Percentiles rank a stretch among this genome's conserved stretches.
phyloP scores from a whole-genome alignment of 2,329 filamentous ascomycete species.

The Clarireedia homoeocarpa region DNA sequence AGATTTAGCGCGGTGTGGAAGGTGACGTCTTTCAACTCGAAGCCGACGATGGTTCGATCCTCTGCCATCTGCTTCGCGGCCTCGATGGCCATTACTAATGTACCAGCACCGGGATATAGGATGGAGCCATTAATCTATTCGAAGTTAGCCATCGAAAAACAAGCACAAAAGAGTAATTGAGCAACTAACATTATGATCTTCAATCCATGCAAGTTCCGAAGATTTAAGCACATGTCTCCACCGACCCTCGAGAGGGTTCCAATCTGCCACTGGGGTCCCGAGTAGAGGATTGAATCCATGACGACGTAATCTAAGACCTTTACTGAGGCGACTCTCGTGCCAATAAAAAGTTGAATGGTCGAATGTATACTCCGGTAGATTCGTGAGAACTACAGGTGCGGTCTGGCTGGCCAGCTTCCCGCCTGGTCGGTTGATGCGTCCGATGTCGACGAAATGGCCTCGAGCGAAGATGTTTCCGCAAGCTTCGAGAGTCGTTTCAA shows the following conservation, averaged over 20 bases:
- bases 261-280: constrained; percentile 20
- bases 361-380: constrained; percentile 46
- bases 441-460: constrained; percentile 4
- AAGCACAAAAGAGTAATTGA: not conserved
- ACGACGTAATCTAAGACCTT: constrained; percentile 36
- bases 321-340: constrained; percentile 42
- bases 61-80: constrained; percentile 14
- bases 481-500: not conserved
- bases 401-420: not conserved
- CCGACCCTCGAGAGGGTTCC: constrained; percentile 14
- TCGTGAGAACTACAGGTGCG: constrained; percentile 24
- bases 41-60: not conserved
- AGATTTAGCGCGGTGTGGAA: constrained; percentile 40
- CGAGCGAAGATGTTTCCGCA: not conserved
- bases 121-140: constrained; percentile 5
- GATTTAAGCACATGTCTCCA: constrained; percentile 27
- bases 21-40: constrained; percentile 32
- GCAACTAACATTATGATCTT: constrained; percentile 19
- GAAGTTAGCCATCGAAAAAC: not conserved
- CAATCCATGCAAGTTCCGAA: constrained; percentile 27
- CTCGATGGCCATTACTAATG: constrained; percentile 29
- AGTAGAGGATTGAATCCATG: constrained; percentile 33
- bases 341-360: constrained; percentile 44
- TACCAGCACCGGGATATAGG: constrained; percentile 28
- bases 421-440: constrained; percentile 3